These are phyloP conservation scores for Nematodospora valgi DNA, from an alignment of 805 yeast species.

Conservation along the genomic window DNA sequence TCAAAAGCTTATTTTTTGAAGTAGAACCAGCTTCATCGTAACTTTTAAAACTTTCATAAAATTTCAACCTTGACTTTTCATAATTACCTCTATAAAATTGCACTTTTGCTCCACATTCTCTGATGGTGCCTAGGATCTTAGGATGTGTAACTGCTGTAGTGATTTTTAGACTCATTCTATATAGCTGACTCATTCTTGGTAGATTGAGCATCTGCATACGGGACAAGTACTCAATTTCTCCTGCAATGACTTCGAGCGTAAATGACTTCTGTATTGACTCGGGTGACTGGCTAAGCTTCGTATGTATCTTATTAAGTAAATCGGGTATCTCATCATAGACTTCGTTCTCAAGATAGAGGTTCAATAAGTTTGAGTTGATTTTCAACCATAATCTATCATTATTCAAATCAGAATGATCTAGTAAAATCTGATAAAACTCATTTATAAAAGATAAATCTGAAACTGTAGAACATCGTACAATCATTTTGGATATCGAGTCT, in stretches of 20 bases:
- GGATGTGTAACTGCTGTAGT: conserved; percentile 75
- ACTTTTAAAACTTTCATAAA: conserved; percentile 44
- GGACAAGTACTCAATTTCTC: conserved; percentile 55
- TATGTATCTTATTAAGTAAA: conserved; percentile 36
- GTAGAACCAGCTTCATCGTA: conserved; percentile 44
- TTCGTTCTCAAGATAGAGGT: conserved; percentile 14
- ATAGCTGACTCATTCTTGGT: conserved; percentile 43
- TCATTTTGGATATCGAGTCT: conserved; percentile 35
- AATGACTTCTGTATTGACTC: conserved; percentile 47
- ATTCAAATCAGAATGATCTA: conserved; percentile 15
- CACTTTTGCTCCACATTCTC: conserved; percentile 73
- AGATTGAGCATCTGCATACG: conserved; percentile 30
- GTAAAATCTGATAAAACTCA: conserved; percentile 26
- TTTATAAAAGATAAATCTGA: conserved; percentile 25
- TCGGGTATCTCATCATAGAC: conserved; percentile 21
- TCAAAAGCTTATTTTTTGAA: conserved; percentile 52
- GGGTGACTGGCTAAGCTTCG: conserved; percentile 31
- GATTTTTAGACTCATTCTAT: conserved; percentile 40
- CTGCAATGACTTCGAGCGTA: conserved; percentile 62
- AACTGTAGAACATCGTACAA: conserved; percentile 29
- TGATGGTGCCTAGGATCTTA: conserved; percentile 64
- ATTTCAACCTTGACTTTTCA: conserved; percentile 61
- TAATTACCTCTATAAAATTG: conserved; percentile 58
- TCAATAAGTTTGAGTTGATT: conserved; percentile 43
- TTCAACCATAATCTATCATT: conserved; percentile 47